Base-by-base conservation (phyloP, 1,139 yeast genomes). In the Schizosaccharomyces versatilis region DNA sequence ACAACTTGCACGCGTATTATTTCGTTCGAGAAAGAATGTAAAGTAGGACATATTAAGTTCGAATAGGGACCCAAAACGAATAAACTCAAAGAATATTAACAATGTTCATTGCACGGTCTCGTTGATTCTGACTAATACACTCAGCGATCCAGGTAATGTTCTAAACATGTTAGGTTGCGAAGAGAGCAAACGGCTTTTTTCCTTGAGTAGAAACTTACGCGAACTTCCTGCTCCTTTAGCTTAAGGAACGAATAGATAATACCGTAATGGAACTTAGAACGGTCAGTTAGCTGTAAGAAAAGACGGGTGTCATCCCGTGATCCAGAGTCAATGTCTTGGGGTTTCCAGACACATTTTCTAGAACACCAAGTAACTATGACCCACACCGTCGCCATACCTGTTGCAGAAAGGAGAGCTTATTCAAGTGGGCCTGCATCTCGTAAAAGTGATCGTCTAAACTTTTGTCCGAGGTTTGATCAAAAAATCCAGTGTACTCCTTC, bases 111-210 rank as follows among this genome's bases (percentile, higher is more conserved):
- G 70, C 68, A 55, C 74, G 63, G 54, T 69, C 72, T 62, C 68
- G 68, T 60, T 71, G 74, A 60, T 71, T 70, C 62, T 71, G 74
- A 15, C 74, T 73, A 59, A 71, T 71, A 71, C 99, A 93, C 71
- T 93, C 99, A 53, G 97, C 95, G 59, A 93, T 88, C 98, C 98
- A 93, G 24, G 97, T 84, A 60, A 93, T 80, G 67, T 93, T 93
- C 36, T 41, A 10, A 9, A 7, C 19, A 10, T 24, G 19, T 41
- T 41, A 41, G 47, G 5, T 5, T 24, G 32, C 14, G 19, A 41
- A 41, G 10, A 6, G 1, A 9, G 47, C 7, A 5, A 15, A 12
- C 24, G 8, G 17, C 19, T 9, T 6, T 5, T 12, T 6, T 15
- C 1, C 47, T 9, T 12, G 12, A 41, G 14, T 5, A 5, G 19